These are phyloP conservation scores for Hygrophila difformis DNA, from an alignment of 257 asterid genomes.

Conservation along the genomic window DNA sequence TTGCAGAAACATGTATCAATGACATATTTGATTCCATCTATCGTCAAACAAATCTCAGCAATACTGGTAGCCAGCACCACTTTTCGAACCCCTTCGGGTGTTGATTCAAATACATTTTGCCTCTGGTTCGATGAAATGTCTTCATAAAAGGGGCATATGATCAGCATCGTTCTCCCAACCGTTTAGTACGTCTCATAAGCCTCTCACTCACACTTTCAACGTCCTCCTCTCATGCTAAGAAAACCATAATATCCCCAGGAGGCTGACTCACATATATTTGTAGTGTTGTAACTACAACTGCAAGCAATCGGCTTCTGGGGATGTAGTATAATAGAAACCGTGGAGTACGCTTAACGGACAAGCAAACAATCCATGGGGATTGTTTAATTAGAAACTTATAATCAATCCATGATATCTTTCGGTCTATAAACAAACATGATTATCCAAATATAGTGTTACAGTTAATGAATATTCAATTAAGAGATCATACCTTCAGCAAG, in stretches of 20 bases:
- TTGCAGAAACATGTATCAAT: constrained; percentile 92
- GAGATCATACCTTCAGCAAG: constrained; percentile 59
- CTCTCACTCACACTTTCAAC: constrained; percentile 54
- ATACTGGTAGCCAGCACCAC: constrained; percentile 63
- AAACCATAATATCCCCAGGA: constrained; percentile 78
- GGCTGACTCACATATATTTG: constrained; percentile 87
- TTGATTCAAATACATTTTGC: constrained; percentile 56
- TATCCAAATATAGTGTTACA: too few relatives aligned
- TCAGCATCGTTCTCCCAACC: constrained; percentile 57
- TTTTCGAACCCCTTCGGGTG: constrained; percentile 65
- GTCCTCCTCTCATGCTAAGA: constrained; percentile 72
- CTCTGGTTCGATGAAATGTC: constrained; percentile 54
- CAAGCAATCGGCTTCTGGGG: constrained; percentile 97
- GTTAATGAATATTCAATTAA: not conserved
- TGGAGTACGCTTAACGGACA: constrained; percentile 90
- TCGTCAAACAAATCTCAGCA: constrained; percentile 88
- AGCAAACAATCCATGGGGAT: too few relatives aligned
- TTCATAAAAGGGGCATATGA: constrained; percentile 60
- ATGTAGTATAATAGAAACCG: constrained; percentile 83
- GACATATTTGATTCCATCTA: constrained; percentile 90
- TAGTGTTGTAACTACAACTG: constrained; percentile 85
- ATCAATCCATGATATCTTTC: too few relatives aligned
- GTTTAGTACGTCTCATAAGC: constrained; percentile 57
- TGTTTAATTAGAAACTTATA: too few relatives aligned
- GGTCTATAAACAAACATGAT: too few relatives aligned